Percentiles rank a stretch among this genome's conserved stretches.
phyloP scores from a whole-genome alignment of 306 rosid species.

The Quercus cerris region DNA sequence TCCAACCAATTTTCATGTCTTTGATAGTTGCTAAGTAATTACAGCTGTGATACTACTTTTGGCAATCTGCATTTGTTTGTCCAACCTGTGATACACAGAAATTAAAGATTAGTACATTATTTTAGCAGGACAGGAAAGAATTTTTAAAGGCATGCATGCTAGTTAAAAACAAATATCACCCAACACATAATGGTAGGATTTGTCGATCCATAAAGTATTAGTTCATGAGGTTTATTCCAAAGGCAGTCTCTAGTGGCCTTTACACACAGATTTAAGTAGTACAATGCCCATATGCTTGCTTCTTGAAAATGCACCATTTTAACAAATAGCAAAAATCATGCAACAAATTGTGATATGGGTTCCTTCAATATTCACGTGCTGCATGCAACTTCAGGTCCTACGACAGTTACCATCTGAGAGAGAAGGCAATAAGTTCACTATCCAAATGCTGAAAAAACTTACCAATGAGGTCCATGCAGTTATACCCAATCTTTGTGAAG shows the following conservation, averaged over 20 bases:
- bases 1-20: slow-evolving; percentile 24
- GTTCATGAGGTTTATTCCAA: background rate
- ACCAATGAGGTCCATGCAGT: slow-evolving; percentile 25
- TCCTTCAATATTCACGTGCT: background rate
- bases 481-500: slow-evolving; percentile 6
- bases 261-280: background rate
- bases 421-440: background rate
- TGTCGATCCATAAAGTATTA: background rate
- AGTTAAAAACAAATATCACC: background rate
- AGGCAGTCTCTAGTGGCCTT: background rate
- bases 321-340: background rate
- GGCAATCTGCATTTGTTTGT: background rate
- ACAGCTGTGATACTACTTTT: slow-evolving; percentile 28
- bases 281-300: background rate
- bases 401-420: too few species aligned
- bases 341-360: background rate
- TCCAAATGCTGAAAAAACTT: slow-evolving; percentile 2
- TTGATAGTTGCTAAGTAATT: slow-evolving; percentile 29
- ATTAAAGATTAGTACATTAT: background rate
- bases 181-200: background rate
- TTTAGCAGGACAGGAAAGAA: background rate
- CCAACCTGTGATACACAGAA: slow-evolving; percentile 22
- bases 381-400: background rate
- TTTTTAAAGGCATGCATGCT: background rate
- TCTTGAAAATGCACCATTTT: background rate